These are phyloP conservation scores for Candida yuanshanica DNA, from an alignment of 805 yeast species.

Conservation along the genomic window DNA sequence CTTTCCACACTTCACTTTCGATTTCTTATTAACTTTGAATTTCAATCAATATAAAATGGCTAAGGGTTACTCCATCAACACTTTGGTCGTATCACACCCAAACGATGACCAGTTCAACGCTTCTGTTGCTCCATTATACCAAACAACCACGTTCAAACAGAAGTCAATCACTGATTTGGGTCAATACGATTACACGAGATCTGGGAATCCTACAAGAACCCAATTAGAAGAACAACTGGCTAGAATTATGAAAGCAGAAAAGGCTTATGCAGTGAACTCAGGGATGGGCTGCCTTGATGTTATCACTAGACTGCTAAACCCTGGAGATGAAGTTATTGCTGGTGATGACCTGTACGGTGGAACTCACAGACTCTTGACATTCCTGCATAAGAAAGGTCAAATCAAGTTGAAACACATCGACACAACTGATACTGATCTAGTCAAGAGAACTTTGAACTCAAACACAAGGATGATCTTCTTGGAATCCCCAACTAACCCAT, in stretches of 20 bases:
- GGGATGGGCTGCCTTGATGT: conserved; percentile 95
- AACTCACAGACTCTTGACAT: conserved; percentile 77
- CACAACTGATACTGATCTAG: conserved; percentile 64
- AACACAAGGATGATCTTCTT: conserved; percentile 74
- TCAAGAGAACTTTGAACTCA: conserved; percentile 47
- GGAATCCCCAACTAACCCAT: conserved; percentile 92
- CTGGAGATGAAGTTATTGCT: conserved; percentile 89
- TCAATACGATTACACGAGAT: conserved; percentile 79
- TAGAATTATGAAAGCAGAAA: conserved; percentile 69
- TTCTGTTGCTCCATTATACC: conserved; percentile 84
- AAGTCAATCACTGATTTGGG: conserved; percentile 68
- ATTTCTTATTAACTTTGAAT: too few relatives aligned
- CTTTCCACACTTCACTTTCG: too few relatives aligned
- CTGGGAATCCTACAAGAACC: conserved; percentile 92
- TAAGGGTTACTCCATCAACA: conserved; percentile 11
- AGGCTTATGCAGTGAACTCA: conserved; percentile 75
- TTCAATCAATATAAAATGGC: neutral
- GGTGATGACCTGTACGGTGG: conserved; percentile 97
- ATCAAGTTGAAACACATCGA: conserved; percentile 71
- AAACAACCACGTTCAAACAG: conserved; percentile 92
- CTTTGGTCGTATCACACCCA: conserved; percentile 12
- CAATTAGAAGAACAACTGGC: conserved; percentile 73
- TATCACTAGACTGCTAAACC: conserved; percentile 61
- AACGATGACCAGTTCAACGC: conserved; percentile 68
- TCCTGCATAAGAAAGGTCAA: conserved; percentile 56